Evolutionary conservation across 257 asterid species (phyloP), one percentile per base, ranked within the genome.

Genomic region (Nyctanthes arbortristis): DNA sequence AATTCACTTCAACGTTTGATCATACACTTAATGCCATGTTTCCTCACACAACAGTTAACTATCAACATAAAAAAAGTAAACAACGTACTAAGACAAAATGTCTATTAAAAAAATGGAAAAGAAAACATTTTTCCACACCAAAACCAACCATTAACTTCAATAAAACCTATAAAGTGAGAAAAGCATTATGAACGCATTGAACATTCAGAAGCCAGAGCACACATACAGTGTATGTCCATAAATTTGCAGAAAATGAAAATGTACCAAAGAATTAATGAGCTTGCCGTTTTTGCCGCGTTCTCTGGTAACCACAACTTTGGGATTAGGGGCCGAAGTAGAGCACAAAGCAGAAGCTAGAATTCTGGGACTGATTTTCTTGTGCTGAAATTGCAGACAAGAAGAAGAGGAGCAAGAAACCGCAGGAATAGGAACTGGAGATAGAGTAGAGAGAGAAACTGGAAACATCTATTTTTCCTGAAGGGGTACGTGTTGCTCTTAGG

Each of bases 201-300:
- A 20, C 16, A 9, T 31, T 33, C 36, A 30, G 65, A 59, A 54
- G 12, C 56, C 10, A 39, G n/a, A n/a, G 22, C 20, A 5, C 43
- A 7, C 14, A 59, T 45, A 57, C 45, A 60, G 6, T 5, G 39
- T 5, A 8, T n/a, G n/a, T n/a, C n/a, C n/a, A n/a, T 18, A 11
- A 20, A 28, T 1, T 14, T 8, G 8, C 37, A 45, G 28, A 72
- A 20, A 10, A n/a, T n/a, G n/a, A 37, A 24, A n/a, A 67, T 28
- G 59, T 86, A 90, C 96, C 89, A 90, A 79, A 58, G 90, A 84
- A 45, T 70, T 63, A 65, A 90, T 80, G 74, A 90, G 97, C 84
- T 84, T 86, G 45, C 61, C 74, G 82, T 90, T 90, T 78, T 90
- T 90, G 68, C 96, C 96, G 36, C 91, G 90, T 64, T 90, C 97